Conservation (phyloP, 352 stramenopile species). For the Globisporangium paroecandrum region DNA sequence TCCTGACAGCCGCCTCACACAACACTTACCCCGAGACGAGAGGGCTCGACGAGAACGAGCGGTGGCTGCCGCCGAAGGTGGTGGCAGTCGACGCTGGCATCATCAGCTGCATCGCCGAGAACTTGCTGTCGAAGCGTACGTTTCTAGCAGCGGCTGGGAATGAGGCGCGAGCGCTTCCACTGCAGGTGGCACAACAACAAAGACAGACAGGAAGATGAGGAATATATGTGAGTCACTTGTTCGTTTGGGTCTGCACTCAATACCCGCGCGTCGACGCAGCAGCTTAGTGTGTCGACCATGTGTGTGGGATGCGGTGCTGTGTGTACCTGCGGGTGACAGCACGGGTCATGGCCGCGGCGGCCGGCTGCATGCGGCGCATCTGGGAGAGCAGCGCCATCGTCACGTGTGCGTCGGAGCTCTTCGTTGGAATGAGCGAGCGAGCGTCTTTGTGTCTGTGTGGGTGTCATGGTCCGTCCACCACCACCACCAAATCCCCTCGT, state of each 20-base stretch:
- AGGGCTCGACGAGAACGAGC: conserved; percentile 62
- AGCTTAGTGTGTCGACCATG: not conserved
- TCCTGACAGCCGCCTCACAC: not conserved
- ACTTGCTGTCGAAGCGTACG: conserved; percentile 40
- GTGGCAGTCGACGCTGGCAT: conserved; percentile 23
- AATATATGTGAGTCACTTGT: conserved; percentile 1
- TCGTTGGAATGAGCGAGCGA: conserved; percentile 21
- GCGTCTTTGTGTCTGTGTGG: conserved; percentile 5
- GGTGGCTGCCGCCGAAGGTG: conserved; percentile 31
- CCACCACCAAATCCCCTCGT: conserved; percentile 10
- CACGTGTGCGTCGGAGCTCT: conserved; percentile 7
- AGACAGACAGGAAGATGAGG: not conserved
- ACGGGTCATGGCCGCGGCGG: conserved; percentile 30
- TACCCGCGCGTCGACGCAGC: not conserved
- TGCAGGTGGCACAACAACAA: not conserved
- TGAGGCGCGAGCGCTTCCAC: conserved; percentile 19
- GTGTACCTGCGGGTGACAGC: conserved; percentile 25
- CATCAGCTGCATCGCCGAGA: conserved; percentile 48
- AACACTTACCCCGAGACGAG: conserved; percentile 32
- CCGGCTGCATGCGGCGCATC: conserved; percentile 62
- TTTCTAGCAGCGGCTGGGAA: conserved; percentile 20
- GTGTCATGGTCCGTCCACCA: conserved; percentile 21
- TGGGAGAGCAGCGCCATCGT: conserved; percentile 50
- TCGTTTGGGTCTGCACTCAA: not conserved
- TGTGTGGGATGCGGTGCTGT: not conserved